Base-by-base conservation (phyloP, 495 filamentous ascomycete genomes). In the Lasiosphaeriaceae sp. region DNA sequence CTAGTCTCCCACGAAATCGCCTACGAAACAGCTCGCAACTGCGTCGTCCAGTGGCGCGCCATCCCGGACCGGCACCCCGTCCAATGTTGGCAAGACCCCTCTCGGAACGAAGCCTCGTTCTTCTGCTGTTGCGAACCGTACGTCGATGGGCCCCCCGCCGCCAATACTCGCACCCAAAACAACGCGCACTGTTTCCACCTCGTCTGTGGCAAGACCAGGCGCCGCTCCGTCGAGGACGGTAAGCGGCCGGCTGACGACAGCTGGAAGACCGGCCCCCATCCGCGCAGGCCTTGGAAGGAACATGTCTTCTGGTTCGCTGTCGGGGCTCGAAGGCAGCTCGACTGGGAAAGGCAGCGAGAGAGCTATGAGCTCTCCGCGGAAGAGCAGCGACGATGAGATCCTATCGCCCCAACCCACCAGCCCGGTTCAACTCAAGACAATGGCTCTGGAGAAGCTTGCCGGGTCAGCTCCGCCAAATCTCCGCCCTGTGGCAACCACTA, bases 1-100 rank as follows among this genome's bases (percentile, higher is more conserved):
- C 5, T 23, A 90, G 87, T 90, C 88, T 26, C 89, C 90, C 5
- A 85, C 82, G 0, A 90, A 89, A 64, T 90, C 87, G 4, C 89
- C 90, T 8, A 90, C 88, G 11, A 93, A 95, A 66, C 88, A 90
- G 58, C 70, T 90, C 11, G 74, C 61, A 9, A 80, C 81, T 31
- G 76, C 81, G 2, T 64, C 77, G 2, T 74, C 84, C 16, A 85
- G 86, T 29, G 75, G 78, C 19, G 69, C 77, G 3, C 74, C 78
- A 22, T 86, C 86, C 6, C 80, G 86, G 54, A 88, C 83, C 37
- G 79, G 77, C 35, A 81, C 86, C 1, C 83, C 85, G 3, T 76
- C 78, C 9, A 83, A 75, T 68, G 67, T 72, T 11, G 66, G 66
- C 52, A 55, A 66, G 77, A 57, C 74, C 62, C 35, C 73, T 58